Conservation (phyloP, 495 filamentous ascomycete genomes). For the Amphirosellinia nigrospora region DNA sequence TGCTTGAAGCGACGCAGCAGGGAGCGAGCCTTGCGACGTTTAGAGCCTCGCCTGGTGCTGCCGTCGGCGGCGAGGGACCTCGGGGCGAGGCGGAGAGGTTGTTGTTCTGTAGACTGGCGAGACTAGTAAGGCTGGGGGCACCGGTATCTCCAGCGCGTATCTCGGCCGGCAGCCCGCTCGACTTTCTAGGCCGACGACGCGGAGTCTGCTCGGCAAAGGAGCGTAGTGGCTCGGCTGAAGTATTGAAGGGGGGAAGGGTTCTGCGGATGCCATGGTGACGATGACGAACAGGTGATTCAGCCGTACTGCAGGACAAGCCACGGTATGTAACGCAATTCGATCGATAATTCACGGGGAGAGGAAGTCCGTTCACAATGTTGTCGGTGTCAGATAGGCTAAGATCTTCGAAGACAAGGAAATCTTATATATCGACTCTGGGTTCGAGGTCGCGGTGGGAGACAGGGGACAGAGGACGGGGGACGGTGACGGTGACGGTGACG, state of each 20-base stretch:
- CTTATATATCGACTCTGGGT: background rate
- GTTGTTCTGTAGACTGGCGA: slow-evolving; percentile 42
- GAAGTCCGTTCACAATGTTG: background rate
- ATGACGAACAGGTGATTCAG: background rate
- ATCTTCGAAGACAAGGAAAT: background rate
- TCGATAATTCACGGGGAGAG: background rate
- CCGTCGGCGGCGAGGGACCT: slow-evolving; percentile 28
- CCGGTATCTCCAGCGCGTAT: slow-evolving; percentile 57
- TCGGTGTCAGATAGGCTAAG: too few species aligned
- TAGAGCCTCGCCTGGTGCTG: slow-evolving; percentile 51
- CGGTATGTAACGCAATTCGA: background rate
- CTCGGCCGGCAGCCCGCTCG: slow-evolving; percentile 51
- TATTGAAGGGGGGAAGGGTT: slow-evolving; percentile 56
- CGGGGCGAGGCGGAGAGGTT: slow-evolving; percentile 21
- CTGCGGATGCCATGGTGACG: slow-evolving; percentile 42
- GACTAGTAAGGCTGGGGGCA: slow-evolving; percentile 51
- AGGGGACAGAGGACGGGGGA: too few species aligned
- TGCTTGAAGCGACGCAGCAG: slow-evolving; percentile 70
- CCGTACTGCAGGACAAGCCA: background rate
- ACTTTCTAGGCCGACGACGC: slow-evolving; percentile 56
- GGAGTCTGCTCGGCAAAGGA: slow-evolving; percentile 39
- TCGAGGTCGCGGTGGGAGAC: slow-evolving; percentile 13
- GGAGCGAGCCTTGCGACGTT: slow-evolving; percentile 64
- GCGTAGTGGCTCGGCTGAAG: slow-evolving; percentile 49
- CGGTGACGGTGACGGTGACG: background rate